phyloP scores from a whole-genome alignment of 768 basidiomycete species.

The Tricholomella constricta region DNA sequence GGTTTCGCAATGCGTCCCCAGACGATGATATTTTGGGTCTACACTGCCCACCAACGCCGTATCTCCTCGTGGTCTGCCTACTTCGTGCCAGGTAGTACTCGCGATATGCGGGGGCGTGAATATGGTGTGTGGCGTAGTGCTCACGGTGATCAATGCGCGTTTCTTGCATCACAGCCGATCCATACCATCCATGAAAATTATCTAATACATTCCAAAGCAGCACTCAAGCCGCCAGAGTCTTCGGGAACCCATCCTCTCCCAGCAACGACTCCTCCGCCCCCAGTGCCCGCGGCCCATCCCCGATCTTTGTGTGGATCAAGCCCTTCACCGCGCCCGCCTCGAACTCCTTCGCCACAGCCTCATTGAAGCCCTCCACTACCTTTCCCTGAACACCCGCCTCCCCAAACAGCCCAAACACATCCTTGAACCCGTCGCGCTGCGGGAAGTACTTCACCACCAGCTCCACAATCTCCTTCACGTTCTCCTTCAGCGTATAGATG shows the following conservation, averaged over 20 bases:
- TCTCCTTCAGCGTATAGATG: slow-evolving; percentile 81
- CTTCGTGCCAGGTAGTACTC: too few species aligned
- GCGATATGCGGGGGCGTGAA: too few species aligned
- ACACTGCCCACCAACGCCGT: too few species aligned
- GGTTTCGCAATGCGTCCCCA: too few species aligned
- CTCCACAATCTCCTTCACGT: slow-evolving; percentile 77
- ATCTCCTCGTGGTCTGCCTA: too few species aligned
- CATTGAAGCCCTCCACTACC: slow-evolving; percentile 75
- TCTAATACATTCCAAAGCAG: slow-evolving; percentile 1
- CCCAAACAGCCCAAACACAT: slow-evolving; percentile 67
- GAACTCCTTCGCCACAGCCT: slow-evolving; percentile 71
- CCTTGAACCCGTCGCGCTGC: slow-evolving; percentile 71
- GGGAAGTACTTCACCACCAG: slow-evolving; percentile 88
- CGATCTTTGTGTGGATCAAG: slow-evolving; percentile 90
- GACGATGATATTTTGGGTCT: too few species aligned
- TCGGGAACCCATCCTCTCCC: slow-evolving; percentile 69
- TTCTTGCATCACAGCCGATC: too few species aligned
- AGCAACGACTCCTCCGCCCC: slow-evolving; percentile 65
- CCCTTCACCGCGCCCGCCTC: slow-evolving; percentile 80
- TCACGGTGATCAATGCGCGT: too few species aligned
- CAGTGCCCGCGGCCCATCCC: slow-evolving; percentile 85
- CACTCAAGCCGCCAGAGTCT: slow-evolving; percentile 34
- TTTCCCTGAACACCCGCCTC: slow-evolving; percentile 45
- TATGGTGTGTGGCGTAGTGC: too few species aligned
- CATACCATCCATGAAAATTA: background rate